phyloP scores from a whole-genome alignment of 1,139 yeast species.

The Scheffersomyces cryptocercus region DNA sequence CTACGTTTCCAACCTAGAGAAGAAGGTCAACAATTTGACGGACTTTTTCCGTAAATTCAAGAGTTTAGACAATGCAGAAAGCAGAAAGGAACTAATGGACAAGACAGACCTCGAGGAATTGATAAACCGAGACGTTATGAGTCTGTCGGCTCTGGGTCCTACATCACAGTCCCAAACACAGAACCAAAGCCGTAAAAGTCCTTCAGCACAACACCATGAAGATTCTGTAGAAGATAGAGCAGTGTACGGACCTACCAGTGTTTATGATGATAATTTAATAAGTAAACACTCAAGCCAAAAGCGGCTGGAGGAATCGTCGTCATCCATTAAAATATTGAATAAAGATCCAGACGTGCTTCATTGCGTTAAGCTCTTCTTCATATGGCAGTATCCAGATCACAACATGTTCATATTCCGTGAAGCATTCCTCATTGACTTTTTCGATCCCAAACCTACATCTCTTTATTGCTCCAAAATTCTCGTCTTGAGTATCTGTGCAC shows the following conservation, averaged over 20 bases:
- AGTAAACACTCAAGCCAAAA: conserved; percentile 19
- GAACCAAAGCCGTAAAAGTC: neutral
- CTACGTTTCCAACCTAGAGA: conserved; percentile 45
- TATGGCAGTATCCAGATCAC: conserved; percentile 67
- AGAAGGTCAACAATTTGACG: conserved; percentile 25
- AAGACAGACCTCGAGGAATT: conserved; percentile 4
- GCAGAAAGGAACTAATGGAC: conserved; percentile 14
- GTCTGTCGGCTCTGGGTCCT: conserved; percentile 7
- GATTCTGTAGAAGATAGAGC: conserved; percentile 18
- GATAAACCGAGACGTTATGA: conserved; percentile 1
- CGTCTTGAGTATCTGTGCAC: conserved; percentile 55
- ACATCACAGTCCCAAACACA: conserved; percentile 14
- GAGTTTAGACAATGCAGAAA: conserved; percentile 20
- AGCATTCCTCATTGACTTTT: conserved; percentile 60
- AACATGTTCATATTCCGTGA: conserved; percentile 65
- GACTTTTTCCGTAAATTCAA: conserved; percentile 26
- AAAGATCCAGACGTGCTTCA: conserved; percentile 46
- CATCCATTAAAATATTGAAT: conserved; percentile 26
- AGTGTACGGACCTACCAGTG: conserved; percentile 54
- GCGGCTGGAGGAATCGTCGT: conserved; percentile 19
- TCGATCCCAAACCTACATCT: conserved; percentile 48
- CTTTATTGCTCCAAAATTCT: conserved; percentile 54
- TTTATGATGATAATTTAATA: conserved; percentile 40
- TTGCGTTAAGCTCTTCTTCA: conserved; percentile 57
- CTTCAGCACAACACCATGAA: conserved; percentile 1